Conservation (phyloP, 495 filamentous ascomycete genomes). For the Friedmanniomyces simplex region DNA sequence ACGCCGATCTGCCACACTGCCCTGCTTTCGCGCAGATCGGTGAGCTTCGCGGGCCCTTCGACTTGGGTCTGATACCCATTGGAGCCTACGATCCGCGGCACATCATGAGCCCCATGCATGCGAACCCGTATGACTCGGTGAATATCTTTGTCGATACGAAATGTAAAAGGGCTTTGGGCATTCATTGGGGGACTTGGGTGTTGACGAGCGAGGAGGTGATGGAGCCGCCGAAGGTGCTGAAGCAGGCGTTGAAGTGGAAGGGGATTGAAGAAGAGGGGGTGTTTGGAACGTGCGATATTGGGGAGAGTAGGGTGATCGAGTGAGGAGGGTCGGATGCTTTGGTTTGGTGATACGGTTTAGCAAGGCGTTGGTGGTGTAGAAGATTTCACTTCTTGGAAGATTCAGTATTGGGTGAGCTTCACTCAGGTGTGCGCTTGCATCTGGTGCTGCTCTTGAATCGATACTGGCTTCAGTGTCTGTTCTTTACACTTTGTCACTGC, state of each 20-base stretch:
- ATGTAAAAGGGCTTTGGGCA: constrained; percentile 73
- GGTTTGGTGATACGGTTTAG: neutral
- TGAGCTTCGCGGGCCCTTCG: constrained; percentile 70
- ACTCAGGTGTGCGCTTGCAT: too few species aligned
- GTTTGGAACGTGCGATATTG: constrained; percentile 83
- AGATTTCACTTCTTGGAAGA: neutral
- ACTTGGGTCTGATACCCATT: constrained; percentile 90
- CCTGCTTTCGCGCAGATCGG: constrained; percentile 87
- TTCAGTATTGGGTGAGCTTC: too few species aligned
- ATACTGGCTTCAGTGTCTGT: too few species aligned
- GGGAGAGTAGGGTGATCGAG: constrained; percentile 57
- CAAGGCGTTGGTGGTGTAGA: neutral
- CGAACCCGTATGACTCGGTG: constrained; percentile 78
- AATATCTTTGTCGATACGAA: constrained; percentile 83
- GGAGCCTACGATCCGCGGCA: constrained; percentile 77
- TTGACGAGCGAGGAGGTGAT: constrained; percentile 77
- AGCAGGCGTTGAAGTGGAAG: constrained; percentile 59
- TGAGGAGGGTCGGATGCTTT: neutral
- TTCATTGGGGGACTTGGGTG: constrained; percentile 91
- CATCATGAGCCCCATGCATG: constrained; percentile 56
- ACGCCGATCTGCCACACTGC: constrained; percentile 56
- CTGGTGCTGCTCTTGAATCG: too few species aligned
- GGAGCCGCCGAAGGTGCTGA: constrained; percentile 70
- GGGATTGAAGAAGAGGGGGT: constrained; percentile 54
- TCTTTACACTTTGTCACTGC: too few species aligned